phyloP scores from a whole-genome alignment of 164 flowering plant species.

The Liriodendron chinense region DNA sequence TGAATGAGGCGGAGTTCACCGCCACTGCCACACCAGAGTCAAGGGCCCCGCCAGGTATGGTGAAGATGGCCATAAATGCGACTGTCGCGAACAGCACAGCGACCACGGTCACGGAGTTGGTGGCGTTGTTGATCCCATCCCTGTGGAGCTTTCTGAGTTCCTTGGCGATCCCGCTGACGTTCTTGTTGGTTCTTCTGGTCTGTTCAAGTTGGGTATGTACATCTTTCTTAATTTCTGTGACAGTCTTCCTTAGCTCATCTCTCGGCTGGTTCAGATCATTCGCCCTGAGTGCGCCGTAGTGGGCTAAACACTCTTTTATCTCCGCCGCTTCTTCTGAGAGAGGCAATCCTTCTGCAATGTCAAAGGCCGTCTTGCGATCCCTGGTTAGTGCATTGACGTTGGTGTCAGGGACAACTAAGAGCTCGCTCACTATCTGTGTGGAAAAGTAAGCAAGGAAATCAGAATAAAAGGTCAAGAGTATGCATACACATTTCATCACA shows the following conservation, averaged over 20 bases:
- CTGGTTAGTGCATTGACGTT: constrained; percentile 72
- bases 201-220: constrained; percentile 77
- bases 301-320: constrained; percentile 46
- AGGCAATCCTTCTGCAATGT: constrained; percentile 70
- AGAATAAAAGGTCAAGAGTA: background rate
- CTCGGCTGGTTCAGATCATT: constrained; percentile 75
- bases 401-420: constrained; percentile 52
- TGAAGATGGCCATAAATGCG: constrained; percentile 76
- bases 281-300: constrained; percentile 57
- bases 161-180: constrained; percentile 63
- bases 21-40: constrained; percentile 47
- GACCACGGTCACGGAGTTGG: constrained; percentile 78
- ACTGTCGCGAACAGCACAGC: constrained; percentile 81
- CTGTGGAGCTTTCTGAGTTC: constrained; percentile 66
- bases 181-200: constrained; percentile 63
- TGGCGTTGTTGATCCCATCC: constrained; percentile 76
- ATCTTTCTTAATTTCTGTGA: constrained; percentile 65
- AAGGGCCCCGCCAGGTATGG: constrained; percentile 68
- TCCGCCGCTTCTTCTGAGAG: constrained; percentile 59
- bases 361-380: constrained; percentile 69
- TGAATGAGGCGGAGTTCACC: constrained; percentile 45
- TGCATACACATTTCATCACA: background rate
- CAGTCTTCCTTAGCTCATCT: constrained; percentile 69
- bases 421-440: constrained; percentile 61
- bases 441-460: background rate